Base-by-base conservation (phyloP, 2,329 filamentous ascomycete genomes). In the Madurella mycetomatis region DNA sequence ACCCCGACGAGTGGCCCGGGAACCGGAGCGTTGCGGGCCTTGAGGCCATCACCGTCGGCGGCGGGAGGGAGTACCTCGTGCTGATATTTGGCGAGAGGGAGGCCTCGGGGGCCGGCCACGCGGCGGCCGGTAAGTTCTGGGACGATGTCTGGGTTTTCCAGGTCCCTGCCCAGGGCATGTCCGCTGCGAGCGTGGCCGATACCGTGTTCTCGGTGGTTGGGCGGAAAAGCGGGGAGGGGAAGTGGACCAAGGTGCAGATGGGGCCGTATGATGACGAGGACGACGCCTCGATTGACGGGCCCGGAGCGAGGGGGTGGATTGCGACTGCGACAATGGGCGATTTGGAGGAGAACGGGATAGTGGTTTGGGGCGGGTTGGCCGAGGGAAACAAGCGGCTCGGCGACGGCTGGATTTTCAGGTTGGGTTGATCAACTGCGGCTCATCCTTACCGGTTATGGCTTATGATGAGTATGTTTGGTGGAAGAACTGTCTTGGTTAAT, bases 121-220 rank as follows among this genome's bases (percentile, higher is more conserved):
- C 72, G 16, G 76, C 69, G 15, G 76, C 78, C 1, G 81, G 78
- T 19, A 75, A 73, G 54, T 84, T 83, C 66, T 77, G 76, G 70
- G 69, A 74, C 58, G 83, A 87, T 64, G 77, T 84, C 16, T 87
- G 84, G 84, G 75, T 78, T 15, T 86, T 84, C 69, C 80, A 84
- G 68, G 75, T 84, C 16, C 82, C 80, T 9, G 76, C 80, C 9
- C 67, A 76, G 45, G 76, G 77, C 53, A 76, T 79, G 73, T 79
- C 78, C 13, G 71, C 76, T 0, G 81, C 81, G 1, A 79, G 78
- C 62, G 68, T 85, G 56, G 76, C 77, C 31, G 73, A 83, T 54
- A 79, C 81, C n/a, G 71, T 83, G 50, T 70, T 75, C 67, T 75
- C 77, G 57, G 75, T 75, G 40, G 67, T 82, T 4, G 80, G 80